Evolutionary conservation across 352 stramenopile genomes (phyloP).

Genomic region (Pythium vanterpoolii): DNA sequence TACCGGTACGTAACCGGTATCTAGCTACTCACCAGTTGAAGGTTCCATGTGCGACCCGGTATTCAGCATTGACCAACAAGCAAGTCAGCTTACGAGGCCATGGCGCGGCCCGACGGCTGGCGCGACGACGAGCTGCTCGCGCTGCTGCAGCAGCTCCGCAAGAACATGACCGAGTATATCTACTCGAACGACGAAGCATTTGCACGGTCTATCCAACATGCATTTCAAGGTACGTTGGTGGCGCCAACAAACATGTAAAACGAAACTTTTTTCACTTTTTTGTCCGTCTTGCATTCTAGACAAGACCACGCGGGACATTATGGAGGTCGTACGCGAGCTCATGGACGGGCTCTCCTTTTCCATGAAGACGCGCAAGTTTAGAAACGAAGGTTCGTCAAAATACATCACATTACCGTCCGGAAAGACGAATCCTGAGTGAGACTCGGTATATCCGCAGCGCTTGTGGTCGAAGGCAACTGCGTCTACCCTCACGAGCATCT

Average conservation of each 20-base stretch:
- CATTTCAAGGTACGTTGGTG: neutral
- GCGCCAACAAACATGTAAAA: neutral
- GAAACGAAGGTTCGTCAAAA: constrained; percentile 68
- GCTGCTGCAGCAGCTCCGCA: constrained; percentile 50
- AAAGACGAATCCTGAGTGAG: neutral
- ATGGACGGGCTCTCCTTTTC: constrained; percentile 60
- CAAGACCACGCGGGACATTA: constrained; percentile 1
- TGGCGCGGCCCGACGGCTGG: constrained; percentile 36
- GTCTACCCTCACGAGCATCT: constrained; percentile 64
- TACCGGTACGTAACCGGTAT: constrained; percentile 15
- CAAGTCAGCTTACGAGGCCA: neutral
- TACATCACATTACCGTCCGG: too few species aligned
- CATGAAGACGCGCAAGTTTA: constrained; percentile 67
- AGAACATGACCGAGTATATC: constrained; percentile 55
- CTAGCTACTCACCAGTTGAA: constrained; percentile 28
- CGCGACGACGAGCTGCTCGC: constrained; percentile 42
- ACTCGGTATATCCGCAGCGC: neutral
- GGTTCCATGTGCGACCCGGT: constrained; percentile 6
- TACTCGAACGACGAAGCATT: constrained; percentile 52
- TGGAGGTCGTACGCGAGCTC: constrained; percentile 36
- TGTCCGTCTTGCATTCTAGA: neutral
- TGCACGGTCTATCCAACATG: constrained; percentile 31
- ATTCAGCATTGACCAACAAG: neutral
- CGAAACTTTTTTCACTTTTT: neutral
- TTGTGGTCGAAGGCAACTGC: constrained; percentile 22